Evolutionary conservation across 2,329 filamentous ascomycete genomes (phyloP).

Genomic region (Aureobasidium namibiae): DNA sequence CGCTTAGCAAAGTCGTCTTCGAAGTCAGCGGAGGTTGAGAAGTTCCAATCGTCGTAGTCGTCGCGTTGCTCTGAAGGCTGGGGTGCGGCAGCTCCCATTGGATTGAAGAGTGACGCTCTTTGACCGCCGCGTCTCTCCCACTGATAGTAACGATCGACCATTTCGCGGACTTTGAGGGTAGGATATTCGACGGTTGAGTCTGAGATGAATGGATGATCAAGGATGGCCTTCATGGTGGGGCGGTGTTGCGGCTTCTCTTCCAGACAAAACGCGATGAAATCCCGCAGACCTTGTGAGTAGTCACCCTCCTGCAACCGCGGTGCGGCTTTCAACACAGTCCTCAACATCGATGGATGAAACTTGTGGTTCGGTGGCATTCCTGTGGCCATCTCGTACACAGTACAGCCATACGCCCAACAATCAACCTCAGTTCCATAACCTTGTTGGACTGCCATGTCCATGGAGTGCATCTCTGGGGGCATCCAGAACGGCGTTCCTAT

Average conservation of each 20-base stretch:
- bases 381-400: constrained; percentile 73
- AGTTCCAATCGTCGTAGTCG: constrained; percentile 53
- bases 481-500: constrained; percentile 83
- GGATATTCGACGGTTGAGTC: constrained; percentile 57
- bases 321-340: constrained; percentile 51
- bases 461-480: constrained; percentile 58
- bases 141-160: constrained; percentile 63
- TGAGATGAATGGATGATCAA: constrained; percentile 60
- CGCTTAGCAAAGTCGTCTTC: constrained; percentile 34
- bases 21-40: constrained; percentile 56
- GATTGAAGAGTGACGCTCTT: constrained; percentile 56
- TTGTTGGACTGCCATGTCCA: constrained; percentile 17
- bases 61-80: constrained; percentile 34
- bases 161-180: constrained; percentile 51
- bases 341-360: constrained; percentile 45
- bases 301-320: constrained; percentile 63
- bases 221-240: constrained; percentile 60
- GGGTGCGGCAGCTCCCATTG: constrained; percentile 50
- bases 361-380: constrained; percentile 64
- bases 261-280: constrained; percentile 65
- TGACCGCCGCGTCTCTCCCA: constrained; percentile 71
- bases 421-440: constrained; percentile 49
- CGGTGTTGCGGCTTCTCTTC: constrained; percentile 59
- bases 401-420: constrained; percentile 79
- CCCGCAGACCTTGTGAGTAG: constrained; percentile 61